A percentile compares a stretch with the other conserved stretches of the same genome.
These are phyloP conservation scores for Ramalina peruviana DNA, from an alignment of 495 filamentous ascomycete genomes.

Conservation along the genomic window DNA sequence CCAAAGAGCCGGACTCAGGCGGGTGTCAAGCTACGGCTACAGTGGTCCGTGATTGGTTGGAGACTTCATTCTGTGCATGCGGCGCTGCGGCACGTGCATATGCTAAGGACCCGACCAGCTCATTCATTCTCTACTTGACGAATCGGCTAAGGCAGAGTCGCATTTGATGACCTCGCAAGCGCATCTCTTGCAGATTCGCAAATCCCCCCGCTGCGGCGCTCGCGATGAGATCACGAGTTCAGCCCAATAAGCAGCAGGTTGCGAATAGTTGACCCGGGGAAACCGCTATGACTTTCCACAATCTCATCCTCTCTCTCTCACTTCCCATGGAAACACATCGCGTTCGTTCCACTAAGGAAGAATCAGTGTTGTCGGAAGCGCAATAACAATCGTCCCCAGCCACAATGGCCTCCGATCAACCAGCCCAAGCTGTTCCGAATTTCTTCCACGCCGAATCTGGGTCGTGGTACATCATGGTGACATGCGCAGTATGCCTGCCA, in stretches of 20 bases:
- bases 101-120: not conserved
- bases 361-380: not conserved
- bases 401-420: not conserved
- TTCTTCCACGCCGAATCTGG: slow-evolving; percentile 1
- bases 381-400: not conserved
- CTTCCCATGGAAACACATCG: not conserved
- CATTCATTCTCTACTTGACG: not conserved
- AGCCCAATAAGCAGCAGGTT: not conserved
- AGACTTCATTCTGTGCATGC: not conserved
- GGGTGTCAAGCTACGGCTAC: too few species aligned
- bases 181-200: not conserved
- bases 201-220: not conserved
- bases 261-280: too few species aligned
- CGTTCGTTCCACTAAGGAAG: too few species aligned
- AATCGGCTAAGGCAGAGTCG: not conserved
- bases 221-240: not conserved
- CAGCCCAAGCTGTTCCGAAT: not conserved
- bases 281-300: not conserved
- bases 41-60: too few species aligned
- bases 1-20: too few species aligned
- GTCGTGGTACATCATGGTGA: slow-evolving; percentile 2
- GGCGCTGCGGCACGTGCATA: slow-evolving; percentile 5
- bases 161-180: not conserved
- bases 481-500: slow-evolving; percentile 9
- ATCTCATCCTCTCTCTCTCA: not conserved